These are phyloP conservation scores for Trypanosoma boissoni DNA, from an alignment of 208 protist species.

Conservation along the genomic window DNA sequence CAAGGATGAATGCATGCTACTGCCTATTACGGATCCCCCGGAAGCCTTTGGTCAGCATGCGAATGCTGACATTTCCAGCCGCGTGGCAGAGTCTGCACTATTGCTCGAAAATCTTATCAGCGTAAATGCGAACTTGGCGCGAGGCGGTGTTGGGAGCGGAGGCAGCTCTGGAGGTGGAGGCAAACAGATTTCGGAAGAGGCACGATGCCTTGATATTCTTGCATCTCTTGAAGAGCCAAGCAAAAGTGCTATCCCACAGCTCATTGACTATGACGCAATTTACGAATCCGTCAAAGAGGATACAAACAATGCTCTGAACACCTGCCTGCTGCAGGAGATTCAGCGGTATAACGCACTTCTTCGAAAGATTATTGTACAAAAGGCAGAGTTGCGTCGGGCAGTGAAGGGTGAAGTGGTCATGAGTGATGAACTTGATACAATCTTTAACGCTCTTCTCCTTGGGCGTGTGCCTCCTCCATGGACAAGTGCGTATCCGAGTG, in stretches of 20 bases:
- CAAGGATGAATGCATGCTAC: slow-evolving; percentile 90
- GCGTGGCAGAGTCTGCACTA: slow-evolving; percentile 91
- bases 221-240: slow-evolving; percentile 81
- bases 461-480: slow-evolving; percentile 93
- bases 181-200: slow-evolving; percentile 68
- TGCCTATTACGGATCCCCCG: slow-evolving; percentile 94
- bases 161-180: no score
- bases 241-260: slow-evolving; percentile 67
- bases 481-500: slow-evolving; percentile 96
- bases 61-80: slow-evolving; percentile 97
- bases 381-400: slow-evolving; percentile 91
- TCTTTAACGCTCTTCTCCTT: slow-evolving; percentile 90
- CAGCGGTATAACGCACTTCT: slow-evolving; percentile 97
- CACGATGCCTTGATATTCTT: slow-evolving; percentile 85
- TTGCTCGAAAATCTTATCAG: slow-evolving; percentile 95
- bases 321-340: slow-evolving; percentile 97
- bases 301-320: slow-evolving; percentile 91
- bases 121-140: slow-evolving; percentile 73
- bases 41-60: slow-evolving; percentile 98
- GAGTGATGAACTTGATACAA: slow-evolving; percentile 94
- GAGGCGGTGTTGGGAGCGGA: slow-evolving; percentile 44
- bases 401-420: slow-evolving; percentile 98
- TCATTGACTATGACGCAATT: slow-evolving; percentile 91
- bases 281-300: slow-evolving; percentile 90
- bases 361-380: slow-evolving; percentile 82